phyloP scores from a whole-genome alignment of 2,329 filamentous ascomycete species.

The Chrysosporium queenslandicum region DNA sequence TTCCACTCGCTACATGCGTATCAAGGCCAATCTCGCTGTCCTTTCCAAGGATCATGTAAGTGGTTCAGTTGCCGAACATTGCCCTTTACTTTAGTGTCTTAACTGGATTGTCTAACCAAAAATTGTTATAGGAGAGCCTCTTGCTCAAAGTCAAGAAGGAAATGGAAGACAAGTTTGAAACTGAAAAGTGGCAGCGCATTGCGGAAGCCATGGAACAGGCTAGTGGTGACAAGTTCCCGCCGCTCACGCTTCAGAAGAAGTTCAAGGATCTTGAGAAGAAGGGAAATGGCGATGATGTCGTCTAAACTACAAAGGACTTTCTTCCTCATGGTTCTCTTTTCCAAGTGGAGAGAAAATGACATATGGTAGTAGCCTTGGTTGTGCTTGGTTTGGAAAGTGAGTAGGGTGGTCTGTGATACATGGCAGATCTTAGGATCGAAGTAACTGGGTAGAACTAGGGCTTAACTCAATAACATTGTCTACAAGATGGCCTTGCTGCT shows the following conservation, averaged over 20 bases:
- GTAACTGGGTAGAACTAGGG: neutral
- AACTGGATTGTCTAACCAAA: neutral
- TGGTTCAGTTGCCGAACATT: neutral
- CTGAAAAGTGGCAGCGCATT: constrained; percentile 33
- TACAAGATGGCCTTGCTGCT: no score
- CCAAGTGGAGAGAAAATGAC: neutral
- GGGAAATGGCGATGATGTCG: neutral
- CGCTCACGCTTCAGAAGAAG: constrained; percentile 29
- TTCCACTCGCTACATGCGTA: constrained; percentile 30
- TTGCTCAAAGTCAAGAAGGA: constrained; percentile 31
- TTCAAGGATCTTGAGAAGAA: constrained; percentile 33
- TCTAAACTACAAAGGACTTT: neutral
- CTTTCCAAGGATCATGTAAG: constrained; percentile 31
- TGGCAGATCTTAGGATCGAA: no score
- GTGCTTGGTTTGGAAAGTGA: neutral
- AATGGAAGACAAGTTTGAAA: constrained; percentile 33
- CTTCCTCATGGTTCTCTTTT: neutral
- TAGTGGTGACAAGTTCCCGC: constrained; percentile 28
- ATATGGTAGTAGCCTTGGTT: neutral
- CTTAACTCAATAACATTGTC: neutral
- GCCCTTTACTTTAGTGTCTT: neutral
- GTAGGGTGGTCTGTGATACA: neutral
- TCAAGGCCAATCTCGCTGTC: constrained; percentile 33
- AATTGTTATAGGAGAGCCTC: constrained; percentile 20
- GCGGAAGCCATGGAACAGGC: constrained; percentile 24